These are phyloP conservation scores for Mucor lusitanicus DNA, from an alignment of 371 early-diverging fungal species.

Conservation along the genomic window DNA sequence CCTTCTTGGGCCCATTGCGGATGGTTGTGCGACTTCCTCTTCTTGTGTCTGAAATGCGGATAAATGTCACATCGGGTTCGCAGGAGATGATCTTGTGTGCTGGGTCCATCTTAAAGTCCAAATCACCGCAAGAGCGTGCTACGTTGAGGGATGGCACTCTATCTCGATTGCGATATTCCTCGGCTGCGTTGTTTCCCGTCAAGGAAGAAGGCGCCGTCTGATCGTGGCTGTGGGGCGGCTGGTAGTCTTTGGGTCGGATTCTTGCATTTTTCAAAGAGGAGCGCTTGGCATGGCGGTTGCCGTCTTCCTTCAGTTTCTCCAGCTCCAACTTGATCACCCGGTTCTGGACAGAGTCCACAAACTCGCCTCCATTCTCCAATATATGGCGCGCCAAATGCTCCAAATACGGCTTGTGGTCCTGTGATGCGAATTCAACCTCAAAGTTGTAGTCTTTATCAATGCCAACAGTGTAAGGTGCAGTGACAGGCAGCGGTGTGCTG, in stretches of 20 bases:
- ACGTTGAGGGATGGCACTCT: conserved; percentile 60
- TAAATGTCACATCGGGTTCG: conserved; percentile 64
- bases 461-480: conserved; percentile 17
- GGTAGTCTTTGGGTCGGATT: conserved; percentile 52
- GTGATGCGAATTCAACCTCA: conserved; percentile 66
- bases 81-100: conserved; percentile 56
- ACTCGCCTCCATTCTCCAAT: conserved; percentile 67
- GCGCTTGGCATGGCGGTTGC: conserved; percentile 54
- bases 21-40: conserved; percentile 21
- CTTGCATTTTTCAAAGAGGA: conserved; percentile 60
- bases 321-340: conserved; percentile 63
- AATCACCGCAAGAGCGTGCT: conserved; percentile 66
- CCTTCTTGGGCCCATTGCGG: conserved; percentile 28
- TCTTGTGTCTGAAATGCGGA: conserved; percentile 40
- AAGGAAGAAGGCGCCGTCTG: neutral
- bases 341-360: conserved; percentile 66
- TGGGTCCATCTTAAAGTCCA: conserved; percentile 65
- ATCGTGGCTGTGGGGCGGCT: conserved; percentile 12
- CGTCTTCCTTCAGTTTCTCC: conserved; percentile 47
- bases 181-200: conserved; percentile 11
- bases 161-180: conserved; percentile 36
- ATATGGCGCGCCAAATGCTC: conserved; percentile 67
- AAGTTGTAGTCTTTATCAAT: conserved; percentile 45
- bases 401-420: conserved; percentile 67
- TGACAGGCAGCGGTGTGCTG: conserved; percentile 15